phyloP scores from a whole-genome alignment of 2,329 filamentous ascomycete species.

The Fusarium tupiense region DNA sequence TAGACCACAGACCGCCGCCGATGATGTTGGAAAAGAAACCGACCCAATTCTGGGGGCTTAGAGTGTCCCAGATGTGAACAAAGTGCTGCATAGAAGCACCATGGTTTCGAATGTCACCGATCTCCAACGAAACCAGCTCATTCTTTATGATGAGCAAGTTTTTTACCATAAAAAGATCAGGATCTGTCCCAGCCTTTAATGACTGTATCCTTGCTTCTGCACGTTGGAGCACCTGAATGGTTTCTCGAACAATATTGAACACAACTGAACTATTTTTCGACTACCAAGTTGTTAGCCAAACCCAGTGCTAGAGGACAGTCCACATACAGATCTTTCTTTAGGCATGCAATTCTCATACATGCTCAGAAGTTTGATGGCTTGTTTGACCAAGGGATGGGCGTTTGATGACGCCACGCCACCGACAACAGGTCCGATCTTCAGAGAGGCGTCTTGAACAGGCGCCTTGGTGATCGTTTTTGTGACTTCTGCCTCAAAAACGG shows the following conservation, averaged over 20 bases:
- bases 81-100: conserved; percentile 66
- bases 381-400: conserved; percentile 66
- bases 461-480: conserved; percentile 63
- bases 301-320: not conserved
- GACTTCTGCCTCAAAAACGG: conserved; percentile 64
- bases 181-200: conserved; percentile 70
- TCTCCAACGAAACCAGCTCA: conserved; percentile 94
- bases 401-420: conserved; percentile 64
- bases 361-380: conserved; percentile 65
- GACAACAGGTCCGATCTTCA: conserved; percentile 61
- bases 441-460: conserved; percentile 55
- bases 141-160: conserved; percentile 96
- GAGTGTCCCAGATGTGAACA: conserved; percentile 70
- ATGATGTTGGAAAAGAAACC: conserved; percentile 68
- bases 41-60: conserved; percentile 66
- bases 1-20: conserved; percentile 63
- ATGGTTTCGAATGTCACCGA: conserved; percentile 72
- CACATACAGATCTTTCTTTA: conserved; percentile 68
- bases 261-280: conserved; percentile 64
- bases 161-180: conserved; percentile 92
- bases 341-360: conserved; percentile 74
- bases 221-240: conserved; percentile 81
- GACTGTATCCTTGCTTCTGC: conserved; percentile 77
- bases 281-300: conserved; percentile 36
- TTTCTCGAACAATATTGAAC: conserved; percentile 85